A percentile compares a stretch with the other conserved stretches of the same genome.
phyloP scores from a whole-genome alignment of 768 basidiomycete species.

The Phylloporus rhodoxanthus region DNA sequence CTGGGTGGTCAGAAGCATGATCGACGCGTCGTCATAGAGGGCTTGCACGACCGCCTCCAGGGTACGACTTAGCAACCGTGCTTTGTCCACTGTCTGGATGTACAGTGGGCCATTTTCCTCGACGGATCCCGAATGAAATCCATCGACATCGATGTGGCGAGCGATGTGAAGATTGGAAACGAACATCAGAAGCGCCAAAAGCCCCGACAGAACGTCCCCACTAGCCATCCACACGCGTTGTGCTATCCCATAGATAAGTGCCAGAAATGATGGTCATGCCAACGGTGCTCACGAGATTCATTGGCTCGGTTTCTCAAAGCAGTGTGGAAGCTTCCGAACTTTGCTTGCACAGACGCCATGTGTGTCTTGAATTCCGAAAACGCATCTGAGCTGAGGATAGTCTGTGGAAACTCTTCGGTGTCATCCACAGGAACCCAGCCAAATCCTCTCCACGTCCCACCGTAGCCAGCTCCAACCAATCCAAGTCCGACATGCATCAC shows the following conservation, averaged over 20 bases:
- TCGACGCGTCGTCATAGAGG: slow-evolving; percentile 64
- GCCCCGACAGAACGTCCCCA: slow-evolving; percentile 47
- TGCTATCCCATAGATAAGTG: slow-evolving; percentile 16
- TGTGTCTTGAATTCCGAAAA: slow-evolving; percentile 48
- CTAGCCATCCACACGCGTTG: slow-evolving; percentile 33
- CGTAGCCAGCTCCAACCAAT: slow-evolving; percentile 74
- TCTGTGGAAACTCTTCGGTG: slow-evolving; percentile 41
- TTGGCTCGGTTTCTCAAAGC: slow-evolving; percentile 19
- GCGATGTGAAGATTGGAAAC: slow-evolving; percentile 74
- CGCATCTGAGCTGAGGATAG: slow-evolving; percentile 45
- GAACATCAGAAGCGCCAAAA: slow-evolving; percentile 53
- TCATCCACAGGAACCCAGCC: slow-evolving; percentile 66
- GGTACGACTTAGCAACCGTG: slow-evolving; percentile 59
- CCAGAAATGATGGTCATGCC: neutral
- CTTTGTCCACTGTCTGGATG: slow-evolving; percentile 60
- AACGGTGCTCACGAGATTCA: slow-evolving; percentile 21
- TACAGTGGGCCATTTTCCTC: slow-evolving; percentile 48
- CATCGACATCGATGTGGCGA: slow-evolving; percentile 78
- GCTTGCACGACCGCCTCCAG: slow-evolving; percentile 68
- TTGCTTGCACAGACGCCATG: slow-evolving; percentile 46
- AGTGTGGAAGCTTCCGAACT: slow-evolving; percentile 33
- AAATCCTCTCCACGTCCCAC: slow-evolving; percentile 77
- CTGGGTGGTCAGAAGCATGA: slow-evolving; percentile 57
- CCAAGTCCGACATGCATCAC: slow-evolving; percentile 65
- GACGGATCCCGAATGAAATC: slow-evolving; percentile 47